These are phyloP conservation scores for Conoideocrella luteorostrata DNA, from an alignment of 2,329 filamentous ascomycete genomes.

Conservation along the genomic window DNA sequence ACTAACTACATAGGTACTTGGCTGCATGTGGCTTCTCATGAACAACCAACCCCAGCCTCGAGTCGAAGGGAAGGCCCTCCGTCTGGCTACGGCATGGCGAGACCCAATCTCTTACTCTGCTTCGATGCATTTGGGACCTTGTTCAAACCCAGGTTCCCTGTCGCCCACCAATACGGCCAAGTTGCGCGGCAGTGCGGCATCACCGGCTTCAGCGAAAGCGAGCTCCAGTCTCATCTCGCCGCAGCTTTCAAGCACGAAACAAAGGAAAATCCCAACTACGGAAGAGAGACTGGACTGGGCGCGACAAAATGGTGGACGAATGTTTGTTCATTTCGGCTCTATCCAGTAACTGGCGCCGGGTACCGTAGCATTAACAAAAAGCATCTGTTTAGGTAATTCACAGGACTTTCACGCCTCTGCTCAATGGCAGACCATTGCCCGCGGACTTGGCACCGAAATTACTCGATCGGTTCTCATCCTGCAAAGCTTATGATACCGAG, in stretches of 20 bases:
- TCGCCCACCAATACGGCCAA: slow-evolving; percentile 47
- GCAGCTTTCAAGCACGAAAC: slow-evolving; percentile 42
- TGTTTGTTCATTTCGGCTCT: slow-evolving; percentile 31
- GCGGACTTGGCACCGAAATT: slow-evolving; percentile 39
- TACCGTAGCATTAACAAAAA: neutral
- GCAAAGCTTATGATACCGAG: slow-evolving; percentile 45
- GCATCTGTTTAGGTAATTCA: slow-evolving; percentile 40
- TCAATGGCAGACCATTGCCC: slow-evolving; percentile 31
- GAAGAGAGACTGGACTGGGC: slow-evolving; percentile 43
- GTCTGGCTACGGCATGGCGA: too few species aligned
- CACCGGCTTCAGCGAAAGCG: slow-evolving; percentile 30
- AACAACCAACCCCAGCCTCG: too few species aligned
- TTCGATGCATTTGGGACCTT: slow-evolving; percentile 63
- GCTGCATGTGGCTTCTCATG: too few species aligned
- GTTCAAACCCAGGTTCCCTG: slow-evolving; percentile 43
- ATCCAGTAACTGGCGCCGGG: too few species aligned
- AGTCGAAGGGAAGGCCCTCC: too few species aligned
- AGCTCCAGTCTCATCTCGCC: slow-evolving; percentile 28
- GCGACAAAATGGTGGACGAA: slow-evolving; percentile 54
- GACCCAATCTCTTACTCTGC: slow-evolving; percentile 46
- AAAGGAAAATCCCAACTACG: slow-evolving; percentile 51
- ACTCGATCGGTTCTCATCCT: slow-evolving; percentile 45
- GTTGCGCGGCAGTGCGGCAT: slow-evolving; percentile 46
- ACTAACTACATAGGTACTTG: too few species aligned
- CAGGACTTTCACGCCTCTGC: slow-evolving; percentile 42